These are phyloP conservation scores for Hibiscus trionum DNA, from an alignment of 345 rosid genomes.

Conservation along the genomic window DNA sequence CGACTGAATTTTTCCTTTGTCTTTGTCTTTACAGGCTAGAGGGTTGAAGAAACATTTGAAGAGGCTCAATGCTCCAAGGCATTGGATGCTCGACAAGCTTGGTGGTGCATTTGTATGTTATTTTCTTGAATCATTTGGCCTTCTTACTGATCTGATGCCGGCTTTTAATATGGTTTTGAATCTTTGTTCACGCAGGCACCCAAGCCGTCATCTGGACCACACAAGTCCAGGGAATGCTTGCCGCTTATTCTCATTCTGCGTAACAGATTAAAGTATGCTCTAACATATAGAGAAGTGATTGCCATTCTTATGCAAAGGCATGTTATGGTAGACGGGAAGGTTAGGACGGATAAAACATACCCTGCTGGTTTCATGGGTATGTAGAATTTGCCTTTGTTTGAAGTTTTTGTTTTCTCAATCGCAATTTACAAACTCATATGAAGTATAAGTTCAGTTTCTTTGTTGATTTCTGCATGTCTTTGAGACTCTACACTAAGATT, in stretches of 20 bases:
- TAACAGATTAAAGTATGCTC: conserved; percentile 52
- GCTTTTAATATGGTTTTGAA: not conserved
- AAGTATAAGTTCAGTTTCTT: not conserved
- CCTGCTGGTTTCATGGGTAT: conserved; percentile 88
- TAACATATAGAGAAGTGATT: conserved; percentile 52
- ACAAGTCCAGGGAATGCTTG: conserved; percentile 73
- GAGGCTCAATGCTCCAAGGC: conserved; percentile 54
- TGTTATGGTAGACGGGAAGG: conserved; percentile 69
- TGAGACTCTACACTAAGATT: too few relatives aligned
- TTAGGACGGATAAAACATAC: conserved; percentile 72
- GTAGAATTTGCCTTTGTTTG: conserved; percentile 1
- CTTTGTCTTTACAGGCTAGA: conserved; percentile 36
- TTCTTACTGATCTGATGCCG: not conserved
- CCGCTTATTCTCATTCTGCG: conserved; percentile 45
- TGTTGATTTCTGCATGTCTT: too few relatives aligned
- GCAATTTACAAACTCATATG: not conserved
- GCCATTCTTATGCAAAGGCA: conserved; percentile 75
- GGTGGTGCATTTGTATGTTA: conserved; percentile 68
- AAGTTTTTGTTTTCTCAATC: not conserved
- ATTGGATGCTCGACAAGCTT: conserved; percentile 32
- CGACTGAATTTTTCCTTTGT: not conserved
- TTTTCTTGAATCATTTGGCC: not conserved
- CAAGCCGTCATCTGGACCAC: conserved; percentile 76
- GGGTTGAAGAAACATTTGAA: conserved; percentile 58
- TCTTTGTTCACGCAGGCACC: conserved; percentile 41